phyloP scores from a whole-genome alignment of 352 stramenopile species.

The Pythium myriotylum region DNA sequence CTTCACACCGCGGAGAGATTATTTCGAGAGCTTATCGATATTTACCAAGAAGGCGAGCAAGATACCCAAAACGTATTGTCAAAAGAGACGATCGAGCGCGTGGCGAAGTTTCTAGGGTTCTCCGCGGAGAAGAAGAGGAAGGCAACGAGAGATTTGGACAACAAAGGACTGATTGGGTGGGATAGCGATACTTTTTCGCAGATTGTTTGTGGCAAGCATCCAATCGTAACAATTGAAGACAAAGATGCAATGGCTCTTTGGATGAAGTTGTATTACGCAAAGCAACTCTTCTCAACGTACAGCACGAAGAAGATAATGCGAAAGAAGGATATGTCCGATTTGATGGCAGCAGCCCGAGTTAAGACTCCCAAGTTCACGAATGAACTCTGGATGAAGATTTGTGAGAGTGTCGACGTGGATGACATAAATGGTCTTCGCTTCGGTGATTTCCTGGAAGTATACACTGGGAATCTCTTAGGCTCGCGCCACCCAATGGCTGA shows the following conservation, averaged over 20 bases:
- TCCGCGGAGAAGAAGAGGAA: constrained; percentile 26
- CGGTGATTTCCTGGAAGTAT: constrained; percentile 46
- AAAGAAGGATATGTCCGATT: constrained; percentile 43
- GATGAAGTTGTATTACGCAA: constrained; percentile 56
- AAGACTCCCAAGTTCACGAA: constrained; percentile 43
- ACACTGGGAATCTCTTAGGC: constrained; percentile 40
- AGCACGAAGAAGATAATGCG: constrained; percentile 42
- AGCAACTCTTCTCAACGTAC: constrained; percentile 50
- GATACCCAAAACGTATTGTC: constrained; percentile 28
- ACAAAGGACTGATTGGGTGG: constrained; percentile 30
- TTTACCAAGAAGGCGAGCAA: constrained; percentile 48
- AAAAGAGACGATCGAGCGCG: constrained; percentile 37
- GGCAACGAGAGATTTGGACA: constrained; percentile 29
- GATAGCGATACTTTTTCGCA: constrained; percentile 41
- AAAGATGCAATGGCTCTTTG: constrained; percentile 42
- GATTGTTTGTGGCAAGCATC: constrained; percentile 42
- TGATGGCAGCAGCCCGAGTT: constrained; percentile 43
- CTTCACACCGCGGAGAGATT: constrained; percentile 50
- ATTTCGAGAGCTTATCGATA: constrained; percentile 40
- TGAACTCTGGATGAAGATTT: constrained; percentile 45
- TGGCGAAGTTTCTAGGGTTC: constrained; percentile 42
- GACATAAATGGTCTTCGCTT: constrained; percentile 38
- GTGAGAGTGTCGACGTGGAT: constrained; percentile 38
- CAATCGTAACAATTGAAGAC: constrained; percentile 36
- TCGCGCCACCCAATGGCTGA: constrained; percentile 45